Conservation (phyloP, 1,284 basidiomycete species). For the Caloboletus inedulis region DNA sequence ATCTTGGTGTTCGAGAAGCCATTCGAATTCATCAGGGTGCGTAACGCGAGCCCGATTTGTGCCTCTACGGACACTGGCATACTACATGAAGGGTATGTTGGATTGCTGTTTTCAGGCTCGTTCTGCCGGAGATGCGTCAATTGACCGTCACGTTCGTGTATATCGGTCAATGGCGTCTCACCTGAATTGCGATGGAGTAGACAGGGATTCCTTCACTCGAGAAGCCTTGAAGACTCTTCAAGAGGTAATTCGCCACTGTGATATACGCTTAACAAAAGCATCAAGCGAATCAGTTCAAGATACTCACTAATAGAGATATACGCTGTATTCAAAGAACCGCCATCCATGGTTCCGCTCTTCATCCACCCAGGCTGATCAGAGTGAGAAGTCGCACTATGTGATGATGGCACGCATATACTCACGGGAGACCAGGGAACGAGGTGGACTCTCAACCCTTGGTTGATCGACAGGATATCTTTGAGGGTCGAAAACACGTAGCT, state of each 20-base stretch:
- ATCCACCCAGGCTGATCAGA: slow-evolving; percentile 50
- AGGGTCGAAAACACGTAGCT: slow-evolving; percentile 45
- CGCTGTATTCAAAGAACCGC: slow-evolving; percentile 39
- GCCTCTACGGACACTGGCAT: slow-evolving; percentile 42
- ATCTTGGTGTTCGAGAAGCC: slow-evolving; percentile 44
- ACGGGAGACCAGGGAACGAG: slow-evolving; percentile 53
- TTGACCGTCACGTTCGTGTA: background rate
- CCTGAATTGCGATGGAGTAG: slow-evolving; percentile 48
- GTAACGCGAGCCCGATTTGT: slow-evolving; percentile 39
- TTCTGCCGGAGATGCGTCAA: slow-evolving; percentile 36
- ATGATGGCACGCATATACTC: slow-evolving; percentile 10
- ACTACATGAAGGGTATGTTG: slow-evolving; percentile 44
- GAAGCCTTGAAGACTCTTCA: slow-evolving; percentile 46
- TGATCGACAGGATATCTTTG: slow-evolving; percentile 45
- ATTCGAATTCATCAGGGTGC: slow-evolving; percentile 44
- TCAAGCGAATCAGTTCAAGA: background rate
- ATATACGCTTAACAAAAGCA: background rate
- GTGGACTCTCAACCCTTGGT: slow-evolving; percentile 41
- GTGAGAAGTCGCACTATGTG: background rate
- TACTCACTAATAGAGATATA: slow-evolving; percentile 38
- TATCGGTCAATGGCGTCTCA: slow-evolving; percentile 14
- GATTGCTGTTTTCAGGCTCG: slow-evolving; percentile 46
- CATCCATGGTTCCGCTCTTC: slow-evolving; percentile 47
- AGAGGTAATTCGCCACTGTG: slow-evolving; percentile 48
- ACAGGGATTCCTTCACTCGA: slow-evolving; percentile 40